Evolutionary conservation across 345 rosid genomes (phyloP), one percentile per base, ranked within the genome.

Genomic region (Sisymbrium irio): DNA sequence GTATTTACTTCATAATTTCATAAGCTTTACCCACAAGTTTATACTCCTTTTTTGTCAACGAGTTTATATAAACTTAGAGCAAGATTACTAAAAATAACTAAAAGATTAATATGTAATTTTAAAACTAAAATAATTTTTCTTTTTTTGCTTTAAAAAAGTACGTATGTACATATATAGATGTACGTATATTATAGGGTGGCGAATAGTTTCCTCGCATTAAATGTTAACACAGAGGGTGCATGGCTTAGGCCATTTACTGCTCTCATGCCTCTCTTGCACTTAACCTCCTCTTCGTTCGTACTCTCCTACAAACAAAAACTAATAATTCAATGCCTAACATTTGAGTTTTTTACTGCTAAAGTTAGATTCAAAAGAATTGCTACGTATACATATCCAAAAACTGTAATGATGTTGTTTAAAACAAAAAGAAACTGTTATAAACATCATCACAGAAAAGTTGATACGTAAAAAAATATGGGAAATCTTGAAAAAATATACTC

Each of bases 211-310:
- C 14, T 58, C 9, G 66, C 76, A 77, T 30, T 77, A 41, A 77
- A 77, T 77, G 68, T 4, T 12, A 11, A 65, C 80, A 77, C 76
- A 77, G 76, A 77, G 76, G 72, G 72, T 77, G 80, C 80, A 77
- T 77, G 80, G 69, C 56, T 70, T 57, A 71, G 68, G 25, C 76
- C 72, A 71, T 77, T 77, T 77, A 77, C 76, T 77, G 55, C 56
- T 71, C 77, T 64, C 80, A 71, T 77, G 80, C 80, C 80, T 71
- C 80, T 71, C 80, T 77, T 47, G 80, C 76, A 77, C 63, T 57
- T 71, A 64, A 70, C 72, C 80, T 76, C 75, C 61, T 46, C 66
- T 47, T 30, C 69, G 20, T 51, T 72, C 35, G 36, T 54, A 63
- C 77, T 54, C 77, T 37, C 44, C 56, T 58, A 59, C n/a, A n/a